Conservation (phyloP, 805 yeast species). For the Wickerhamomyces pijperi region DNA sequence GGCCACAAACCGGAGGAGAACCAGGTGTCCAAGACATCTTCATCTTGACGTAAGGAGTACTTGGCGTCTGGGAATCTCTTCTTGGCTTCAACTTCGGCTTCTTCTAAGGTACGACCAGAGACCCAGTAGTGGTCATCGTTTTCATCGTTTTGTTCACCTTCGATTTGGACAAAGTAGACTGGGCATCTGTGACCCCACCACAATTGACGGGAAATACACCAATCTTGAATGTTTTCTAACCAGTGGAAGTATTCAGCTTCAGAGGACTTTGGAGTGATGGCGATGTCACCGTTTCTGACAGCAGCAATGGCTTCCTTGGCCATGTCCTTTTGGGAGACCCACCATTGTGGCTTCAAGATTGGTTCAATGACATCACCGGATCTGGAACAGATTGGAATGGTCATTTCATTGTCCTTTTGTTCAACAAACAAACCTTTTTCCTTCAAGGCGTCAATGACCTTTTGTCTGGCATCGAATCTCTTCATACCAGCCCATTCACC, state of each 20-base stretch:
- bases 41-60: constrained; percentile 84
- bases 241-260: constrained; percentile 91
- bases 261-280: constrained; percentile 78
- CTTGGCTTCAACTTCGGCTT: constrained; percentile 76
- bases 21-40: constrained; percentile 98
- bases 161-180: constrained; percentile 76
- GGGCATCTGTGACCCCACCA: constrained; percentile 99
- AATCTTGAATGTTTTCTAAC: constrained; percentile 93
- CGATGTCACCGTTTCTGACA: constrained; percentile 70
- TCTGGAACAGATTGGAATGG: constrained; percentile 87
- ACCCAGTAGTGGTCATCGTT: constrained; percentile 77
- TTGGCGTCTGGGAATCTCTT: constrained; percentile 58
- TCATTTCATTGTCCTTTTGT: constrained; percentile 92
- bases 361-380: constrained; percentile 98
- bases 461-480: constrained; percentile 87
- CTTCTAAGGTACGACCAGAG: constrained; percentile 74
- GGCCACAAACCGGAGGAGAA: constrained; percentile 98
- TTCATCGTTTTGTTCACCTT: constrained; percentile 46
- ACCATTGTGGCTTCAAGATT: constrained; percentile 96
- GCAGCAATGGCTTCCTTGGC: constrained; percentile 82
- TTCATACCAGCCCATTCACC: constrained; percentile 88
- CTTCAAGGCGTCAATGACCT: constrained; percentile 73
- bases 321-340: constrained; percentile 88
- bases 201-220: constrained; percentile 93
- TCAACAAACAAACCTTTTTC: constrained; percentile 66